These are phyloP conservation scores for Leccinum subgranulosum DNA, from an alignment of 768 basidiomycete genomes.

Conservation along the genomic window DNA sequence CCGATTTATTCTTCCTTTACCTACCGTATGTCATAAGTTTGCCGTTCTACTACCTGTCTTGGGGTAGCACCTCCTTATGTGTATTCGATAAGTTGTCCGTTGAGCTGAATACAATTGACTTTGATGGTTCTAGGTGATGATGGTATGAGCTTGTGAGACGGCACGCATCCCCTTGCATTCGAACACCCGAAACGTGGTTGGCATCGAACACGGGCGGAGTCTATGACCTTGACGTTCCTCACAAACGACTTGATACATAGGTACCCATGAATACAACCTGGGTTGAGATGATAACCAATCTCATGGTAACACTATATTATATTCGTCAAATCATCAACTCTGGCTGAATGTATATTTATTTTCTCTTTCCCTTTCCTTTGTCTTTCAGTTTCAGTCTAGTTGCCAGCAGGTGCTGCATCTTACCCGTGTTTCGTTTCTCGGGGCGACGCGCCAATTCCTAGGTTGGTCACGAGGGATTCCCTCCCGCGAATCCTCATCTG, in stretches of 20 bases:
- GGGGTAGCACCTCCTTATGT: constrained; percentile 13
- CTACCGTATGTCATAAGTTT: not conserved
- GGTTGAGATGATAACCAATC: too few species aligned
- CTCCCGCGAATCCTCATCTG: constrained; percentile 59
- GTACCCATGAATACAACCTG: too few species aligned
- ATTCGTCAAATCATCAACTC: too few species aligned
- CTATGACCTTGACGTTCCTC: too few species aligned
- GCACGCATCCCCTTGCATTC: not conserved
- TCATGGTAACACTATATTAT: too few species aligned
- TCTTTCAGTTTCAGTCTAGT: too few species aligned
- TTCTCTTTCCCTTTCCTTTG: not conserved
- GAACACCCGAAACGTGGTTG: too few species aligned
- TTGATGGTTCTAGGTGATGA: not conserved
- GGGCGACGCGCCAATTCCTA: constrained; percentile 56
- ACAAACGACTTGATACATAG: too few species aligned
- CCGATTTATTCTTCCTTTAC: not conserved
- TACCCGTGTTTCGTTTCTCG: not conserved
- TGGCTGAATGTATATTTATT: not conserved
- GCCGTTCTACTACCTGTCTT: not conserved
- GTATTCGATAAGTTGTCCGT: constrained; percentile 20
- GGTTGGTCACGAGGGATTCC: constrained; percentile 54
- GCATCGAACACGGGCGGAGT: too few species aligned
- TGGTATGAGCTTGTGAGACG: not conserved
- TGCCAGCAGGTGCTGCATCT: too few species aligned
- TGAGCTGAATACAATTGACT: constrained; percentile 19